A percentile compares a stretch with the other conserved stretches of the same genome.
phyloP scores from a whole-genome alignment of 192 early-diverging fungal species.

The Gonapodya prolifera region DNA sequence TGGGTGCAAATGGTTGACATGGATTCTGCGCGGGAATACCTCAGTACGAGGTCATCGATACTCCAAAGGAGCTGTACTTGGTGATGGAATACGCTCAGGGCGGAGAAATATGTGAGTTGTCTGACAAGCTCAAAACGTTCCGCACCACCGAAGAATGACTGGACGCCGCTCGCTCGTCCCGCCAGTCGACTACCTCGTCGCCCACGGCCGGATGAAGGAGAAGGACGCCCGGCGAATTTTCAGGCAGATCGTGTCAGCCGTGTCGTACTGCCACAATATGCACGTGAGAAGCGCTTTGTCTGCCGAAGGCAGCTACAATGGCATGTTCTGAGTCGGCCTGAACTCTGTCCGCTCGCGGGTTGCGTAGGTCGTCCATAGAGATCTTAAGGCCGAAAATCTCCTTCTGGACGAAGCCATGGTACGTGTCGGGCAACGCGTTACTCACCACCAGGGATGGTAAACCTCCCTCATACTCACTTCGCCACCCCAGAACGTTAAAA shows the following conservation, averaged over 20 bases:
- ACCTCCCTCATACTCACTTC: too few species aligned
- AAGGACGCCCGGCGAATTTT: conserved; percentile 44
- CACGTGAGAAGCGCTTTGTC: conserved; percentile 24
- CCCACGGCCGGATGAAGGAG: conserved; percentile 51
- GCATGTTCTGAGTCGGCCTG: neutral
- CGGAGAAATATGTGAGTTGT: conserved; percentile 39
- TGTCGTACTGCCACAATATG: conserved; percentile 43
- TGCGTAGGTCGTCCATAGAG: neutral
- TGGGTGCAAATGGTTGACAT: neutral
- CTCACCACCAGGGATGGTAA: too few species aligned
- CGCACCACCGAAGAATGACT: too few species aligned
- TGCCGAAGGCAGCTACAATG: conserved; percentile 33
- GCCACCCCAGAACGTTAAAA: conserved; percentile 31
- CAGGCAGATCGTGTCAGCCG: conserved; percentile 39
- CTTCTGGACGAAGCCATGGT: conserved; percentile 40
- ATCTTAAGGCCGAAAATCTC: conserved; percentile 34
- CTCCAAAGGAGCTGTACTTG: conserved; percentile 43
- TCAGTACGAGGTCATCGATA: conserved; percentile 50
- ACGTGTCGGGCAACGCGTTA: too few species aligned
- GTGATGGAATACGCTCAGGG: conserved; percentile 48
- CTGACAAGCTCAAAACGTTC: too few species aligned
- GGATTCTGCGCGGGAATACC: neutral
- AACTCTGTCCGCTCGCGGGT: neutral
- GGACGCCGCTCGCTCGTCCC: neutral
- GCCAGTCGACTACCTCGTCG: conserved; percentile 38